A percentile compares a stretch with the other conserved stretches of the same genome.
phyloP scores from a whole-genome alignment of 2,329 filamentous ascomycete species.

The Endocalyx cinctus region DNA sequence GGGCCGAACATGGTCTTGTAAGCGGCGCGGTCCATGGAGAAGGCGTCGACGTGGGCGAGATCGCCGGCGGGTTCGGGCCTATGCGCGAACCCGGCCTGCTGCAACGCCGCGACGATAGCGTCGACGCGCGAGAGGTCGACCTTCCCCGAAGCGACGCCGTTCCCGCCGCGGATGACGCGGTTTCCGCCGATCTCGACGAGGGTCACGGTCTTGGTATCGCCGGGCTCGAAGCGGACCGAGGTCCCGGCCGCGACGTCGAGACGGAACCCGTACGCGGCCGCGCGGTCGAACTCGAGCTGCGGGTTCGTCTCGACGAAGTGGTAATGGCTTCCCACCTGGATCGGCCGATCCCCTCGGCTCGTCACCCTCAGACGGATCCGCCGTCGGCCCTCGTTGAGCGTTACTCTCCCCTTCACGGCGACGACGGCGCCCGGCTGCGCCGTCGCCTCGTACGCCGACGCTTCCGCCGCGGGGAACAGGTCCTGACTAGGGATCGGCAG shows the following conservation, averaged over 20 bases:
- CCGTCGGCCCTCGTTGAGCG: slow-evolving; percentile 68
- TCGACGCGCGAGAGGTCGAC: slow-evolving; percentile 61
- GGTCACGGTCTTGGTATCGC: slow-evolving; percentile 84
- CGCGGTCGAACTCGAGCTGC: slow-evolving; percentile 80
- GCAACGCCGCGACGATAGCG: slow-evolving; percentile 63
- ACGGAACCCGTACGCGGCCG: slow-evolving; percentile 75
- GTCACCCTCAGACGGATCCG: slow-evolving; percentile 72
- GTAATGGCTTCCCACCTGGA: slow-evolving; percentile 93
- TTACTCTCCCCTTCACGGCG: slow-evolving; percentile 61
- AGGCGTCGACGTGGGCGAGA: slow-evolving; percentile 52
- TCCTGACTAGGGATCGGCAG: slow-evolving; percentile 69
- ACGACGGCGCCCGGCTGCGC: slow-evolving; percentile 78
- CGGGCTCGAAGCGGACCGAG: slow-evolving; percentile 89
- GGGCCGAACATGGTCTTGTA: slow-evolving; percentile 92
- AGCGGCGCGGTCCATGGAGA: slow-evolving; percentile 69
- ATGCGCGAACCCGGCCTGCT: slow-evolving; percentile 74
- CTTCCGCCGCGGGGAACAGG: slow-evolving; percentile 61
- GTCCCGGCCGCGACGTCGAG: slow-evolving; percentile 90
- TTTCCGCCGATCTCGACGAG: slow-evolving; percentile 84
- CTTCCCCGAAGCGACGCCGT: slow-evolving; percentile 67
- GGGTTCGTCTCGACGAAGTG: slow-evolving; percentile 96
- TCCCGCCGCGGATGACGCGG: slow-evolving; percentile 78
- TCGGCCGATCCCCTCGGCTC: slow-evolving; percentile 82
- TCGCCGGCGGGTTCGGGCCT: slow-evolving; percentile 58
- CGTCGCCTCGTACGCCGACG: slow-evolving; percentile 60